Conservation (phyloP, 768 basidiomycete genomes). For the Tulasnella sp. region DNA sequence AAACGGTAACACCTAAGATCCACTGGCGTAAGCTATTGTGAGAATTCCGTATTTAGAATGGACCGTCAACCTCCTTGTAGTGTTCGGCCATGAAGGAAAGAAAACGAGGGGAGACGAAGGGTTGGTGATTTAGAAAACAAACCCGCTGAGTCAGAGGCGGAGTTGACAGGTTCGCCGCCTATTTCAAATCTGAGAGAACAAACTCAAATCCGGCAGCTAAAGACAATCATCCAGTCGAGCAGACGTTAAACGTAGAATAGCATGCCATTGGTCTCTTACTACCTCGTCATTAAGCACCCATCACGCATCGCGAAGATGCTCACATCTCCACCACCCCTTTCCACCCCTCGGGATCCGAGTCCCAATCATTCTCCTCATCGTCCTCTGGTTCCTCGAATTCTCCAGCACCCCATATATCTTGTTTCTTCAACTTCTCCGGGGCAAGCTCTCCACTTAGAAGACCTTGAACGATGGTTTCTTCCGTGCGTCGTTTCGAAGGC, state of each 20-base stretch:
- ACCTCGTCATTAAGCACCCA: neutral
- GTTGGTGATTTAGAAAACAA: neutral
- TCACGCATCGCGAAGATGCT: neutral
- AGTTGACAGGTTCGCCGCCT: neutral
- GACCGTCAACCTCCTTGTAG: neutral
- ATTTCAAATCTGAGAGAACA: too few species aligned
- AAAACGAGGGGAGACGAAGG: neutral
- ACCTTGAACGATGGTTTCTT: neutral
- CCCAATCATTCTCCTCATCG: slow-evolving; percentile 13
- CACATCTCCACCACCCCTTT: slow-evolving; percentile 7
- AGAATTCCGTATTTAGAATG: neutral
- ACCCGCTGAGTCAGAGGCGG: neutral
- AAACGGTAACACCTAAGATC: slow-evolving; percentile 63
- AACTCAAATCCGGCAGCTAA: too few species aligned
- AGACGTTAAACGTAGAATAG: neutral
- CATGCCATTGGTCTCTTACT: neutral
- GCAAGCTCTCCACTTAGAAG: neutral
- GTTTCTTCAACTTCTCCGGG: slow-evolving; percentile 5
- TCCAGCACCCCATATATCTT: slow-evolving; percentile 12
- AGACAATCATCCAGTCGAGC: too few species aligned
- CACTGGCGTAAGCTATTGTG: neutral
- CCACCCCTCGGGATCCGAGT: slow-evolving; percentile 13
- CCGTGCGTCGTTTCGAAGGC: neutral
- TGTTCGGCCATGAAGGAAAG: neutral
- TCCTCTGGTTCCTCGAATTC: neutral